Evolutionary conservation across 768 basidiomycete genomes (phyloP), one percentile per base, ranked within the genome.

Genomic region (Boletales sp.): DNA sequence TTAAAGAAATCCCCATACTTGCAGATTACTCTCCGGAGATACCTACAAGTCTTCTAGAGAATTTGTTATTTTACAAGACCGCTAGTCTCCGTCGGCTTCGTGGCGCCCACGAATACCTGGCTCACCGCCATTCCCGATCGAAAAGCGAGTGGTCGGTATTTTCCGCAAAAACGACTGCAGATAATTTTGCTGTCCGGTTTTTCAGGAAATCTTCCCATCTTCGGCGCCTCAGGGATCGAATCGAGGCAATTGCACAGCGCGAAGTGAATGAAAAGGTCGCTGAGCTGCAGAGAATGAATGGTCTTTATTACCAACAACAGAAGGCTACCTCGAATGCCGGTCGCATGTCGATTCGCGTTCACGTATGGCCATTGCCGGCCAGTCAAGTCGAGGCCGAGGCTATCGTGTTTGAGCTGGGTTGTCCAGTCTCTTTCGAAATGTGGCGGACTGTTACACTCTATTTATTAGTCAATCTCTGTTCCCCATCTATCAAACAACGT

Each of bases 321-420:
- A 21, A 21, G 21, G 21, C 21, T 21, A 21, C 4, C 4, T 21
- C 4, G 21, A 21, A 21, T 21, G 21, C 21, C 21, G 21, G 4
- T 21, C 21, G 21, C 21, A 21, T 21, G 21, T 21, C 21, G 21
- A 21, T 21, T 21, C 43, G 37, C 0, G 55, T 72, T 5, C 64
- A 74, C 21, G 77, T 78, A 48, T 75, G 74, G 76, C 79, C 77
- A 0, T 55, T 80, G 14, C 75, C 79, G 0, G 24, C 56, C 0
- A 36, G 65, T 12, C n/a, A n/a, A 1, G 21, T 21, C 4, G 21
- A 21, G 21, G 4, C 21, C 4, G 21, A 21, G 21, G 21, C 21
- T 21, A 21, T 21, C 21, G 21, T 21, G 21, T 21, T 21, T 21
- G 21, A 21, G 21, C 4, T 21, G 21, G 21, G 21, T 21, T 21